phyloP scores from a whole-genome alignment of 1,284 basidiomycete genomes.

The Cryptococcus deneoformans region DNA sequence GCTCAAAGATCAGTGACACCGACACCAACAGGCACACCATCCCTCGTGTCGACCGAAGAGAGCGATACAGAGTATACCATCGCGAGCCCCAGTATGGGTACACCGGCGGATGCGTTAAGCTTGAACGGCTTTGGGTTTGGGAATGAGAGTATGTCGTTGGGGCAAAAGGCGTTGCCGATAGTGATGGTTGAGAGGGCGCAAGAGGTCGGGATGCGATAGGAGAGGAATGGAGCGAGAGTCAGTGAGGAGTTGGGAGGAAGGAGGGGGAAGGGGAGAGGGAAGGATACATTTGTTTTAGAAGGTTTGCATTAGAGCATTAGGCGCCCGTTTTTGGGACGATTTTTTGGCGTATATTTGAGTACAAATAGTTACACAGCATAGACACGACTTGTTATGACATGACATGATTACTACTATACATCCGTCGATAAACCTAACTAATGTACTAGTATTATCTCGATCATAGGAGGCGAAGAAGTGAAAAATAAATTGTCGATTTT shows the following conservation, averaged over 20 bases:
- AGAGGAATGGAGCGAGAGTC: too few species aligned
- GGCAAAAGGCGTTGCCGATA: background rate
- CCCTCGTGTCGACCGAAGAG: constrained; percentile 18
- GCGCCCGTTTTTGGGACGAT: too few species aligned
- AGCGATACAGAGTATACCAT: constrained; percentile 20
- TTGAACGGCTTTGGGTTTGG: too few species aligned
- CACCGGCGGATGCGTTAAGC: too few species aligned
- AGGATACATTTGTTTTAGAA: too few species aligned
- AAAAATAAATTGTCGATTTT: background rate
- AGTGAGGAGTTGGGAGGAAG: too few species aligned
- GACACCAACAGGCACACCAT: constrained; percentile 18
- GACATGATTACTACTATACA: background rate
- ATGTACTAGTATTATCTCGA: too few species aligned
- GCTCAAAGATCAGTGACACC: background rate
- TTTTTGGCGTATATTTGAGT: background rate
- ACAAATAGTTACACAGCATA: background rate
- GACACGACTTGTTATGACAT: constrained; percentile 1
- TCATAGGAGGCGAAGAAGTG: too few species aligned
- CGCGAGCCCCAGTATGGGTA: constrained; percentile 8
- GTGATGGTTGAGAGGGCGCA: background rate
- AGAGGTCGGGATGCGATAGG: background rate
- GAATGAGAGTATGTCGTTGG: too few species aligned
- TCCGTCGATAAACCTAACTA: too few species aligned
- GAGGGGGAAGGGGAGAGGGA: too few species aligned
- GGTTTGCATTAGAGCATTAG: too few species aligned